A percentile compares a stretch with the other conserved stretches of the same genome.
Evolutionary conservation across 2,329 filamentous ascomycete genomes (phyloP).

Genomic region (Paracoccidioides lutzii): DNA sequence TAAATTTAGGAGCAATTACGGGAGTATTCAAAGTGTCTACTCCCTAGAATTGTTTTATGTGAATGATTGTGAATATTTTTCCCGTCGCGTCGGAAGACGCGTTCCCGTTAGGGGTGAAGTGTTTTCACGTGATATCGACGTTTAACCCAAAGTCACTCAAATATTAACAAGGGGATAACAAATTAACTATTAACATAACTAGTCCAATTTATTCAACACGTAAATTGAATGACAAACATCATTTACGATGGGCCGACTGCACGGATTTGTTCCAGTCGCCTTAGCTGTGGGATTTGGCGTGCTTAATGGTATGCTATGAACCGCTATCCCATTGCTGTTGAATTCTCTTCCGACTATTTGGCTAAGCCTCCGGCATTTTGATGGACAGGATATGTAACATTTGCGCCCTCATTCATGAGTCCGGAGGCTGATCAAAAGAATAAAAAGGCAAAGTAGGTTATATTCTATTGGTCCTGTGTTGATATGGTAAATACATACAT

Average conservation of each 20-base stretch:
- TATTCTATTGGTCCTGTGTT: background rate
- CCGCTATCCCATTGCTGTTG: background rate
- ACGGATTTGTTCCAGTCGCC: constrained; percentile 25
- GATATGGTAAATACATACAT: background rate
- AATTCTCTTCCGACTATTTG: background rate
- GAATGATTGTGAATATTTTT: background rate
- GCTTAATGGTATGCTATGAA: constrained; percentile 21
- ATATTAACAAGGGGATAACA: background rate
- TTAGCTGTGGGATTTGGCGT: constrained; percentile 30
- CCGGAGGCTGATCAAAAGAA: constrained; percentile 21
- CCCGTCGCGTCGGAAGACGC: background rate
- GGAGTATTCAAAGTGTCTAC: background rate
- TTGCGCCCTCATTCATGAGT: constrained; percentile 29
- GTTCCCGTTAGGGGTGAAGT: background rate
- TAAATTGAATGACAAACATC: background rate
- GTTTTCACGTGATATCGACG: background rate
- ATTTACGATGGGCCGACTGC: constrained; percentile 21
- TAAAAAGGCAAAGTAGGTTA: constrained; percentile 9
- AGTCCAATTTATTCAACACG: background rate
- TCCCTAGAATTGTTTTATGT: background rate
- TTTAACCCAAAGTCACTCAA: background rate
- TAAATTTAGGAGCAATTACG: background rate
- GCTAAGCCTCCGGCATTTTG: background rate
- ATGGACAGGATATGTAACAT: constrained; percentile 29
- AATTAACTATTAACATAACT: background rate